Evolutionary conservation across 2,329 filamentous ascomycete genomes (phyloP).

Genomic region (Nemania diffusa): DNA sequence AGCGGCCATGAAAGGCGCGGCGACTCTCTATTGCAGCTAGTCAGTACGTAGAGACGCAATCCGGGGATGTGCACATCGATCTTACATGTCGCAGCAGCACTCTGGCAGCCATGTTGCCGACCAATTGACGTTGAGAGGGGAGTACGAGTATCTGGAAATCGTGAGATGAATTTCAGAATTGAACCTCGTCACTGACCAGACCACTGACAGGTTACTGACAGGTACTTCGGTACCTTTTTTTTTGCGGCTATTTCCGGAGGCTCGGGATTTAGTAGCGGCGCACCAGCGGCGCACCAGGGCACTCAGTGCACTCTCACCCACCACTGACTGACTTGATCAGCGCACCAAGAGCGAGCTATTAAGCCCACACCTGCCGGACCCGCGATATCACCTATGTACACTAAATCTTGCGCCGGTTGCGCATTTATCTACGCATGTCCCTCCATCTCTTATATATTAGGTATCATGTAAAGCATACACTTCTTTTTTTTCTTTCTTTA

Average conservation of each 20-base stretch:
- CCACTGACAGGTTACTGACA: neutral
- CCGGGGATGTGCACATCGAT: slow-evolving; percentile 1
- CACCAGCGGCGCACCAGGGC: neutral
- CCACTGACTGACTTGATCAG: too few species aligned
- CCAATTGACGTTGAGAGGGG: slow-evolving; percentile 55
- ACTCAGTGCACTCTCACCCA: neutral
- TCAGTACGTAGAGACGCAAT: slow-evolving; percentile 42
- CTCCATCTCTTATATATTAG: slow-evolving; percentile 3
- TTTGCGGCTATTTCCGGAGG: slow-evolving; percentile 38
- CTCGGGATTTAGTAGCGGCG: slow-evolving; percentile 23
- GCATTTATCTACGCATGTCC: too few species aligned
- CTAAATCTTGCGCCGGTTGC: slow-evolving; percentile 27
- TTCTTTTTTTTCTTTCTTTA: slow-evolving; percentile 3
- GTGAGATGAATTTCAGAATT: slow-evolving; percentile 33
- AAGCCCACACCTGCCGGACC: slow-evolving; percentile 1
- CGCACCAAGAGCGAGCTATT: neutral
- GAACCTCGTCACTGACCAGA: slow-evolving; percentile 25
- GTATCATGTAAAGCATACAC: neutral
- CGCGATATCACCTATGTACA: slow-evolving; percentile 14
- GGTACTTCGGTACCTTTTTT: slow-evolving; percentile 34
- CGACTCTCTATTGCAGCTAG: slow-evolving; percentile 55
- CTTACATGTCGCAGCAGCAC: slow-evolving; percentile 67
- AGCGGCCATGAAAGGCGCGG: slow-evolving; percentile 64
- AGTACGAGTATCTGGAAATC: slow-evolving; percentile 22
- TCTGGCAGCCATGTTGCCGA: slow-evolving; percentile 68